These are phyloP conservation scores for Ciborinia camelliae DNA, from an alignment of 2,329 filamentous ascomycete species.

Conservation along the genomic window DNA sequence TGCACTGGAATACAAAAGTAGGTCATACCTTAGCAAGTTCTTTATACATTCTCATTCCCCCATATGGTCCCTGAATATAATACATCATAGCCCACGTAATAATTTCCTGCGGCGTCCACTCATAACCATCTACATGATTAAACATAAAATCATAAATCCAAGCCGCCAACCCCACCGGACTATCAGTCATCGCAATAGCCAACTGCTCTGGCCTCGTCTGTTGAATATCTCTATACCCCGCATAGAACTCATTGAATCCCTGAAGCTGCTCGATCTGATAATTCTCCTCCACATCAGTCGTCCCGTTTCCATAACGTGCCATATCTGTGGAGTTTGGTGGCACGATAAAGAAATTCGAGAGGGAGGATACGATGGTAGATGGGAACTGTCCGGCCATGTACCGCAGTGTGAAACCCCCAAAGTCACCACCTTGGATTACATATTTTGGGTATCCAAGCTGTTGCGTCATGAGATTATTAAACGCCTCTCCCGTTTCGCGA, in stretches of 20 bases:
- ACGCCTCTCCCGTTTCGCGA: constrained; percentile 35
- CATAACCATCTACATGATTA: constrained; percentile 2
- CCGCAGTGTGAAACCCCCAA: constrained; percentile 23
- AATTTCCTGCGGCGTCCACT: constrained; percentile 25
- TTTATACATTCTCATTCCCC: constrained; percentile 26
- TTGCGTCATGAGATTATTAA: constrained; percentile 41
- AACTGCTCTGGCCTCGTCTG: constrained; percentile 10
- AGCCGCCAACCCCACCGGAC: constrained; percentile 36
- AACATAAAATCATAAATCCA: constrained; percentile 33
- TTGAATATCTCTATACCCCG: constrained; percentile 16
- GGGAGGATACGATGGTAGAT: constrained; percentile 7
- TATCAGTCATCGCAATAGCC: constrained; percentile 35
- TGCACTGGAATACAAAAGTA: no score
- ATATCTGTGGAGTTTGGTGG: constrained; percentile 20
- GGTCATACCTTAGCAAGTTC: constrained; percentile 17
- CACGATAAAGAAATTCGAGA: constrained; percentile 21
- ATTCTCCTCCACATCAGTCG: constrained; percentile 15
- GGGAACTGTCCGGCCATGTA: constrained; percentile 12
- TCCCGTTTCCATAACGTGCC: background rate
- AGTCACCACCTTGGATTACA: constrained; percentile 31
- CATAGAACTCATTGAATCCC: background rate
- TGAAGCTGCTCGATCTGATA: background rate
- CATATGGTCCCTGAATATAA: constrained; percentile 28
- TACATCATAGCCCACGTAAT: constrained; percentile 32
- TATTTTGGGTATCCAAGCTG: constrained; percentile 38